Percentiles rank a stretch among this genome's conserved stretches.
These are phyloP conservation scores for Cajanus cajan DNA, from an alignment of 306 rosid genomes.

Conservation along the genomic window DNA sequence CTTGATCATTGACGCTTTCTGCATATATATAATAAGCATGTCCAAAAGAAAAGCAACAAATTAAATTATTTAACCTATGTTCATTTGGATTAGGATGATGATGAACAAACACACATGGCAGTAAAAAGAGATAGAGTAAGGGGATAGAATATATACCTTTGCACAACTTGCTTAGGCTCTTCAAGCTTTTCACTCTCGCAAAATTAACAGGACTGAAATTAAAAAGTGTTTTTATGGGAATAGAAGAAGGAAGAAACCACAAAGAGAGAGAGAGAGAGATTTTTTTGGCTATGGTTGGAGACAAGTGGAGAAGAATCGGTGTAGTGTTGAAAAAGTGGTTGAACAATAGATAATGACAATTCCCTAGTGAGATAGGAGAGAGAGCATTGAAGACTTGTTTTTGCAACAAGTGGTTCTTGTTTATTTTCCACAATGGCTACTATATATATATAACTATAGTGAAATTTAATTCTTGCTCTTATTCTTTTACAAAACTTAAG, in stretches of 20 bases:
- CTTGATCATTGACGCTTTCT: not conserved
- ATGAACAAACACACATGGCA: not conserved
- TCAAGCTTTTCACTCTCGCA: not conserved
- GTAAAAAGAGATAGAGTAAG: not conserved
- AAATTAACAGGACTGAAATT: not conserved
- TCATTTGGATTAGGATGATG: slow-evolving; percentile 12
- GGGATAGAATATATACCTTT: slow-evolving; percentile 2
- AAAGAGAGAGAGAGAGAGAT: not conserved
- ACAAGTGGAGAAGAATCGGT: slow-evolving; percentile 2
- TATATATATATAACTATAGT: not conserved
- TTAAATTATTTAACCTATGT: not conserved
- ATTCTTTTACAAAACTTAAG: not conserved
- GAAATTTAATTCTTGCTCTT: not conserved
- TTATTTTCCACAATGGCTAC: not conserved
- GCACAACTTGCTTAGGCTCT: not conserved
- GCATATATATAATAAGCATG: not conserved
- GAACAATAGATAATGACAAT: not conserved
- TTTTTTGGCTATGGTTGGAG: not conserved
- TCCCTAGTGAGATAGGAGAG: not conserved
- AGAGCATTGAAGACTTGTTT: not conserved
- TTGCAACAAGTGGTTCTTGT: slow-evolving; percentile 16
- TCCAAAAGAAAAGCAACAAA: not conserved
- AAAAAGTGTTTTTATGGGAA: not conserved
- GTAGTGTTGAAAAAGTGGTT: slow-evolving; percentile 11
- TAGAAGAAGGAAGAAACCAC: not conserved